Percentiles rank a stretch among this genome's conserved stretches.
These are phyloP conservation scores for Neltuma alba DNA, from an alignment of 306 rosid genomes.

Conservation along the genomic window DNA sequence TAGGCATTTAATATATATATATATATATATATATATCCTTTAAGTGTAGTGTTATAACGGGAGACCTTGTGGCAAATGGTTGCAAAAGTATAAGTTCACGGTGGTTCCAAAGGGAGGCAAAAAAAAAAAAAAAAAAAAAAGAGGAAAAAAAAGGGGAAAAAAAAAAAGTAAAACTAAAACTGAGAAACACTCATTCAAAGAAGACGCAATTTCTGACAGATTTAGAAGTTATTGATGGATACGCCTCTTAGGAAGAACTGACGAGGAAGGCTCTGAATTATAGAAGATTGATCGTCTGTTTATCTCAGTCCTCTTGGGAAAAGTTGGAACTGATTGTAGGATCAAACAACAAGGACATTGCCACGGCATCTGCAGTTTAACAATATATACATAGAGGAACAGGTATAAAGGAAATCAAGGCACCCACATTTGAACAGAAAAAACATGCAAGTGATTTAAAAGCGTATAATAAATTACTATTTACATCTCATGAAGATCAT, in stretches of 20 bases:
- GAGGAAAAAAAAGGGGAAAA: too few relatives aligned
- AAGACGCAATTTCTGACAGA: not conserved
- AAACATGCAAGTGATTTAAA: constrained; percentile 6
- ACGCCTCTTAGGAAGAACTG: constrained; percentile 66
- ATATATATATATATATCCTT: not conserved
- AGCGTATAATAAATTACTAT: constrained; percentile 2
- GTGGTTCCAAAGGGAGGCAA: not conserved
- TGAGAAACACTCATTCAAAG: not conserved
- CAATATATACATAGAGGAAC: constrained; percentile 19
- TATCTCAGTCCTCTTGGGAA: constrained; percentile 52
- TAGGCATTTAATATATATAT: not conserved
- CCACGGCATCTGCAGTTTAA: constrained; percentile 46
- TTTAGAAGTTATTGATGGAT: constrained; percentile 47
- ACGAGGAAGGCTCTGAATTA: constrained; percentile 51
- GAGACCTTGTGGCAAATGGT: not conserved
- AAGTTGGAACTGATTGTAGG: constrained; percentile 42
- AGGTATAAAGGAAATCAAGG: not conserved
- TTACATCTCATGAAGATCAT: constrained; percentile 9
- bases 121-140: too few relatives aligned
- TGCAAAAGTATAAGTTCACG: not conserved
- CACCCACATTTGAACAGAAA: constrained; percentile 21
- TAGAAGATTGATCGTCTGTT: constrained; percentile 61
- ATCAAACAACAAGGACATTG: constrained; percentile 56
- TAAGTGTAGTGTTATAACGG: not conserved
- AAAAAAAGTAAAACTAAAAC: too few relatives aligned